Conservation (phyloP, 2,329 filamentous ascomycete species). For the Colletotrichum eremochloae region DNA sequence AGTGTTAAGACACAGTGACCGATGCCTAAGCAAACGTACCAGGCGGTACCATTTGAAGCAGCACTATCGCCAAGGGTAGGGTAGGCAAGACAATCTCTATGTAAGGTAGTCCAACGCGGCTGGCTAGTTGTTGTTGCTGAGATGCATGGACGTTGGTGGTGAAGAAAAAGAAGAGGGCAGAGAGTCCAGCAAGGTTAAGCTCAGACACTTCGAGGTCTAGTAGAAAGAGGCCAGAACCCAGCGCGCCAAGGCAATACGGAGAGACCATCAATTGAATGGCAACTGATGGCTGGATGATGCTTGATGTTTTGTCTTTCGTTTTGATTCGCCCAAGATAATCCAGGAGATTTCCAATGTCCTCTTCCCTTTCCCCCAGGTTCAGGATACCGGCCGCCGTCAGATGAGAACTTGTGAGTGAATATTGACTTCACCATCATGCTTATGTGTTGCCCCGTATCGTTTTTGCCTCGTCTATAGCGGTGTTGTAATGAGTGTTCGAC, state of each 20-base stretch:
- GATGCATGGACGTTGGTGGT: background rate
- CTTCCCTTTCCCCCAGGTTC: background rate
- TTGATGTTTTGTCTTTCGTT: conserved; percentile 13
- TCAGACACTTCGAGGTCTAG: conserved; percentile 2
- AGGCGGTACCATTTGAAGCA: background rate
- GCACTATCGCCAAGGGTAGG: background rate
- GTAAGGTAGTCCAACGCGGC: background rate
- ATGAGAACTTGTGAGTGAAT: background rate
- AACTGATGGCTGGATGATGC: conserved; percentile 26
- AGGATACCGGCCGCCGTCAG: background rate
- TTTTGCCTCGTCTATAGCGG: background rate
- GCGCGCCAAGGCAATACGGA: conserved; percentile 2
- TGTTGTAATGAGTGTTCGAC: background rate
- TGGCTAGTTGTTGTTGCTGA: background rate
- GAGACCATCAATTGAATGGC: conserved; percentile 17
- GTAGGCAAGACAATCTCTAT: background rate
- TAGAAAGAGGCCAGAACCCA: background rate
- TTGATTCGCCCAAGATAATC: background rate
- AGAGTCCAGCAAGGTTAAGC: conserved; percentile 19
- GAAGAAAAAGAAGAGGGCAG: background rate
- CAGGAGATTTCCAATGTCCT: background rate
- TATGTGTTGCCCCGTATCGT: background rate
- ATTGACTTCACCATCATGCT: background rate
- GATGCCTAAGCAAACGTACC: background rate
- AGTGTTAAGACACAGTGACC: background rate